phyloP scores from a whole-genome alignment of 2,329 filamentous ascomycete genomes.

The Aspergillus sp. region DNA sequence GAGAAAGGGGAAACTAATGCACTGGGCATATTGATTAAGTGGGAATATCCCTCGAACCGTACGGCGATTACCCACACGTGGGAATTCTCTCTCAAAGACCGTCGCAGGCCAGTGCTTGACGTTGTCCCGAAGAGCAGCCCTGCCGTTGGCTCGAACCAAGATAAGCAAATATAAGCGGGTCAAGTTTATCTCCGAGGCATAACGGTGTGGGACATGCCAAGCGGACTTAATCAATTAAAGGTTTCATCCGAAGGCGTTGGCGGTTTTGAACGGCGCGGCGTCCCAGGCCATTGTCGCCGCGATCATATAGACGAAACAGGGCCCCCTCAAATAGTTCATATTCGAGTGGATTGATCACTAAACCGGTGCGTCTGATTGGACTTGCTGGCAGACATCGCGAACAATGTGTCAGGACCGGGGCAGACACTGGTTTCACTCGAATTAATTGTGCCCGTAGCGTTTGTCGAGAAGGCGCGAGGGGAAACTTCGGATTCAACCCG shows the following conservation, averaged over 20 bases:
- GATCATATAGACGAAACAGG: conserved; percentile 15
- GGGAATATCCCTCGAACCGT: conserved; percentile 1
- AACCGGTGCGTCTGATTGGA: conserved; percentile 10
- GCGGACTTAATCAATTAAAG: conserved; percentile 1
- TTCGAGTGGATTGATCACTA: conserved; percentile 15
- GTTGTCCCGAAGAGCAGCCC: not conserved
- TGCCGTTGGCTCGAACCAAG: conserved; percentile 6
- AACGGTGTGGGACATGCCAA: conserved; percentile 12
- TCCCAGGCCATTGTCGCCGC: conserved; percentile 3
- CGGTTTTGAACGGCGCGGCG: conserved; percentile 11
- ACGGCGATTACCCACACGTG: not conserved
- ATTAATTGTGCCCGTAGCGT: not conserved
- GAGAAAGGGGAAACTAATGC: conserved; percentile 11
- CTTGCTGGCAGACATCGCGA: not conserved
- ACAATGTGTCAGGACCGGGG: not conserved
- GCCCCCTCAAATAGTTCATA: conserved; percentile 2
- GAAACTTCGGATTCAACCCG: not conserved
- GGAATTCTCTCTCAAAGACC: not conserved
- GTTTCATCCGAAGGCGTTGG: conserved; percentile 15
- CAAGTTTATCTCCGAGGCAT: conserved; percentile 3
- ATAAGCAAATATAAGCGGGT: conserved; percentile 13
- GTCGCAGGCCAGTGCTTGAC: not conserved
- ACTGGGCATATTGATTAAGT: conserved; percentile 14
- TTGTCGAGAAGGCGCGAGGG: no score
- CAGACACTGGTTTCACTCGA: not conserved